A percentile compares a stretch with the other conserved stretches of the same genome.
Evolutionary conservation across 371 early-diverging fungal species (phyloP).

Genomic region (Apophysomyces ossiformis): DNA sequence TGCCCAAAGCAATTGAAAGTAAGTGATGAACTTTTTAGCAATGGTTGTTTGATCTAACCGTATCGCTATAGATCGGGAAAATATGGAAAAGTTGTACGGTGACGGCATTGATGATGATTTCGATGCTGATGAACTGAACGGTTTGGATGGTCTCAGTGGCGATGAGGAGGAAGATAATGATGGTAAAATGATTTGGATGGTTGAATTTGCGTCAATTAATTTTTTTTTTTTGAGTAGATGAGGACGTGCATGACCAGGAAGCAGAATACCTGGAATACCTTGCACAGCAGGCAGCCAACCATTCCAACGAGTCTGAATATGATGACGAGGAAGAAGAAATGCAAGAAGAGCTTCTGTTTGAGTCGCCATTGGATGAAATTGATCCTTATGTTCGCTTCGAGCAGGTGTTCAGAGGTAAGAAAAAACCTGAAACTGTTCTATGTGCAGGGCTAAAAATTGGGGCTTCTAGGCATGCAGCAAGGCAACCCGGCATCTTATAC

Average conservation of each 20-base stretch:
- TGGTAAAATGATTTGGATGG: constrained; percentile 16
- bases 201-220: neutral
- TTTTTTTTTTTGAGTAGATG: constrained; percentile 36
- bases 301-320: constrained; percentile 46
- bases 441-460: neutral
- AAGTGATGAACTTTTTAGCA: constrained; percentile 22
- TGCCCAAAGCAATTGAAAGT: constrained; percentile 85
- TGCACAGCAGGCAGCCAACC: constrained; percentile 56
- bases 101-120: constrained; percentile 69
- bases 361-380: constrained; percentile 85
- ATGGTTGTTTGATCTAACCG: neutral
- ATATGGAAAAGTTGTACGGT: constrained; percentile 62
- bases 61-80: constrained; percentile 56
- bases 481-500: constrained; percentile 52
- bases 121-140: constrained; percentile 53
- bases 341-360: constrained; percentile 79
- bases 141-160: constrained; percentile 40
- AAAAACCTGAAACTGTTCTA: neutral
- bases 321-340: constrained; percentile 71
- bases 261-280: constrained; percentile 69
- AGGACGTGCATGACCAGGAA: constrained; percentile 63
- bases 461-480: constrained; percentile 40
- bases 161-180: constrained; percentile 46
- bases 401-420: constrained; percentile 48
- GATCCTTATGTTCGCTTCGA: constrained; percentile 82